A percentile compares a stretch with the other conserved stretches of the same genome.
Evolutionary conservation across 257 asterid genomes (phyloP).

Genomic region (Primulina eburnea): DNA sequence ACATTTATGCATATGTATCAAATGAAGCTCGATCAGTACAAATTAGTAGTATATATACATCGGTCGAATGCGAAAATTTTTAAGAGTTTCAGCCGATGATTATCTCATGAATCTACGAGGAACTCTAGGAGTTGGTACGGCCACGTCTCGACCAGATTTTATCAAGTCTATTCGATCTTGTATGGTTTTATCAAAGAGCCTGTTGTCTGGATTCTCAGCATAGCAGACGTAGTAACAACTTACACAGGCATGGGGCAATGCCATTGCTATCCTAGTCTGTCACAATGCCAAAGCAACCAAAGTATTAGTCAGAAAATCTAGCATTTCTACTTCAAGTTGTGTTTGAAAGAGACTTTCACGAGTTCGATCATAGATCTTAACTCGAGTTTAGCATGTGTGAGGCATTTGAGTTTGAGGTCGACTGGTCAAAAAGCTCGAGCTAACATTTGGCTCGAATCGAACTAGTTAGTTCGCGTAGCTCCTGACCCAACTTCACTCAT

Average conservation of each 20-base stretch:
- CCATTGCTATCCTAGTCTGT: conserved; percentile 99
- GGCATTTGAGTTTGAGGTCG: too few species aligned
- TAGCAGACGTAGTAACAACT: conserved; percentile 91
- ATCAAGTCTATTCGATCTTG: conserved; percentile 45
- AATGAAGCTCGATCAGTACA: conserved; percentile 14
- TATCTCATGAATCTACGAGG: conserved; percentile 60
- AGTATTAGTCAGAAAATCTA: conserved; percentile 2
- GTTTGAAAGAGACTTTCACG: too few species aligned
- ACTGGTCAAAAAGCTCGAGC: too few species aligned
- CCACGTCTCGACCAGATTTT: conserved; percentile 54
- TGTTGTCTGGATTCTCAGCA: conserved; percentile 81
- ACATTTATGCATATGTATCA: conserved; percentile 3
- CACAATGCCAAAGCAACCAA: conserved; percentile 15
- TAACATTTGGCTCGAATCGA: too few species aligned
- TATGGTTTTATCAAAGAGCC: conserved; percentile 68
- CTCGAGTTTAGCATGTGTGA: too few species aligned
- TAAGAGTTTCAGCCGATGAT: neutral
- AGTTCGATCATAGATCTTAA: neutral
- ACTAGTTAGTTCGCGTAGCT: neutral
- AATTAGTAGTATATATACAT: conserved; percentile 19
- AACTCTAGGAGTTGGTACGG: conserved; percentile 72
- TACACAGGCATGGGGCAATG: conserved; percentile 93
- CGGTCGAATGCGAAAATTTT: neutral
- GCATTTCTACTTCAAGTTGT: too few species aligned
- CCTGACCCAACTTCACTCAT: too few species aligned